Base-by-base conservation (phyloP, 2,329 filamentous ascomycete genomes). In the Pseudofabraea citricarpa region DNA sequence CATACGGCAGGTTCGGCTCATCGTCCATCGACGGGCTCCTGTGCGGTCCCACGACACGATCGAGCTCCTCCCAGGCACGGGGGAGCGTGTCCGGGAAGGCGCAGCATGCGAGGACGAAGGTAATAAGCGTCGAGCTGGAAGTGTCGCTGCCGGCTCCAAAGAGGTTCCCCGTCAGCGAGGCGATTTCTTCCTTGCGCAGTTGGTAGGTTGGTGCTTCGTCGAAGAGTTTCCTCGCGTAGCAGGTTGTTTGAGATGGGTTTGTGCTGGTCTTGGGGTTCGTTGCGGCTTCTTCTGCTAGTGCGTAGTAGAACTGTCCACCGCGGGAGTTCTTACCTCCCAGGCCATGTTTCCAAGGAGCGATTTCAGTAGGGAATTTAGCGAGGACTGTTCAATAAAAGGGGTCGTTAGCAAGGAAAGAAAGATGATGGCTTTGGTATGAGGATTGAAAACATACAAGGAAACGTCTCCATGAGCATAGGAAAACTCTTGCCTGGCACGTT, bases 61-160 rank as follows among this genome's bases (percentile, higher is more conserved):
- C 65, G n/a, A 71, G 54, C 41, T 71, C 65, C 13, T 56, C 55
- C 32, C 66, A 64, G 3, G 67, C 67, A 29, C 58, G 64, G 21
- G 49, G 48, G 29, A 63, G 59, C 6, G 63, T 60, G 6, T 64
- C 47, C 1, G 61, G 62, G 0, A 67, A 72, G 20, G 60, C 55
- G 12, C 59, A 55, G 58, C 65, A 67, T 3, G 67, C 69, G 16
- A 65, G 58, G n/a, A 66, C 54, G 48, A 66, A 69, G 2, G 48
- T 56, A 5, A 59, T 49, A 6, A 67, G 47, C 3, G 57, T 60
- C 3, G 60, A 51, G 12, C 56, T 54, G 2, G 61, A 61, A 1
- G 66, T 67, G 45, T 69, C 67, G 4, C 60, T 57, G 1, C 58
- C 60, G 12, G 56, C 61, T 7, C 68, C 71, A 21, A 73, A 73